phyloP scores from a whole-genome alignment of 352 stramenopile species.

The Elongisporangium anandrum region DNA sequence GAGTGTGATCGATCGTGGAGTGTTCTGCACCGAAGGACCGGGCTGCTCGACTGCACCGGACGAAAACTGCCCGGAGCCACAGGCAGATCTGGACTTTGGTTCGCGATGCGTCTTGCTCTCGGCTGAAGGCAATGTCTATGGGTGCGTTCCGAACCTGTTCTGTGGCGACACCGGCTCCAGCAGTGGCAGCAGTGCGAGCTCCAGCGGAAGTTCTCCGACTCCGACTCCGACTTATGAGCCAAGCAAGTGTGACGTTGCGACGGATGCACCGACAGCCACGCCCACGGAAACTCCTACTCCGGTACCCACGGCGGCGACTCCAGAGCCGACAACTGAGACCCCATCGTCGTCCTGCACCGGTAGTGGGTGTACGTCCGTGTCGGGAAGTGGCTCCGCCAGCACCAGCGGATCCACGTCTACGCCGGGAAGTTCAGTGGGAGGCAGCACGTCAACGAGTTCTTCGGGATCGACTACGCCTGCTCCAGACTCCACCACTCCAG shows the following conservation, averaged over 20 bases:
- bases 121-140: background rate
- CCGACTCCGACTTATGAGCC: background rate
- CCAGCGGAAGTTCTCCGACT: background rate
- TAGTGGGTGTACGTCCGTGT: background rate
- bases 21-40: background rate
- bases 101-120: background rate
- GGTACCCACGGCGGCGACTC: background rate
- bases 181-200: background rate
- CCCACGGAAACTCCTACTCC: background rate
- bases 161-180: background rate
- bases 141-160: background rate
- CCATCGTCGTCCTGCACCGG: background rate
- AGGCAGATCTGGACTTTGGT: background rate
- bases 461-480: background rate
- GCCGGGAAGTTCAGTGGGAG: background rate
- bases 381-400: background rate
- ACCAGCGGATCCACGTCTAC: too few species aligned
- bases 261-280: background rate
- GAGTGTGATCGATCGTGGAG: background rate
- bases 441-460: background rate
- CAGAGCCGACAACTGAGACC: background rate
- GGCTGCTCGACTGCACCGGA: background rate
- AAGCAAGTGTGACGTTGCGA: background rate
- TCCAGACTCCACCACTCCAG: background rate
- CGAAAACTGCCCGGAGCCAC: background rate